Base-by-base conservation (phyloP, 441 rosid species). In the Pelargonium fulgidum region DNA sequence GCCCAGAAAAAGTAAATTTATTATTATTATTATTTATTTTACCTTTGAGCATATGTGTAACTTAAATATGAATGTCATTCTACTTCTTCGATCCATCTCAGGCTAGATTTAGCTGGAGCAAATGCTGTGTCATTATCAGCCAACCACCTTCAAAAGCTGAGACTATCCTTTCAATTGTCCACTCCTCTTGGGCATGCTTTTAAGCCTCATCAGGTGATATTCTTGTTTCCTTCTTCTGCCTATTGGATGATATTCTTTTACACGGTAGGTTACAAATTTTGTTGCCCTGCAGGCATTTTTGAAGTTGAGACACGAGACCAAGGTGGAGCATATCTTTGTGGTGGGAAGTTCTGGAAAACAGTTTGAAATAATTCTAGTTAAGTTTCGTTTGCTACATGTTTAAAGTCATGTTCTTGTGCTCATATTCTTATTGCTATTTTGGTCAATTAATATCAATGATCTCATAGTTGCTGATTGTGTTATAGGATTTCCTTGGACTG, bases 141-240 rank as follows among this genome's bases (percentile, higher is more conserved):
- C 50, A 94, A 90, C 81, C 99, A 94, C 74, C 99, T 94, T 48
- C 97, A 92, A 78, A 94, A 92, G 87, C 75, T 94, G 73, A 92
- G 85, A 5, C 74, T 92, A 20, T 85, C 90, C 1, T 90, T 87
- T 75, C 83, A 76, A 64, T 75, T 94, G 80, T 81, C 85, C 70
- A 85, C 87, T 69, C 94, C 97, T 75, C 75, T 48, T 70, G 94
- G 87, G 62, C 82, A n/a, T 77, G 80, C 82, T 54, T 92, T 91
- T 84, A 86, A 79, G 82, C 98, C 98, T 67, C 98, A 89, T 81
- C 98, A 94, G 96, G 99, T 56, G 44, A 41, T 41, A 41, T 93
- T 70, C 72, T 75, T 74, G 45, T 33, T 58, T 67, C 48, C 58
- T 42, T 39, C 42, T 41, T 64, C 65, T 33, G 54, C 71, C 22